Percentiles rank a stretch among this genome's conserved stretches.
Conservation (phyloP, 78 protist genomes). For the Neovahlkampfia damariscottae region DNA sequence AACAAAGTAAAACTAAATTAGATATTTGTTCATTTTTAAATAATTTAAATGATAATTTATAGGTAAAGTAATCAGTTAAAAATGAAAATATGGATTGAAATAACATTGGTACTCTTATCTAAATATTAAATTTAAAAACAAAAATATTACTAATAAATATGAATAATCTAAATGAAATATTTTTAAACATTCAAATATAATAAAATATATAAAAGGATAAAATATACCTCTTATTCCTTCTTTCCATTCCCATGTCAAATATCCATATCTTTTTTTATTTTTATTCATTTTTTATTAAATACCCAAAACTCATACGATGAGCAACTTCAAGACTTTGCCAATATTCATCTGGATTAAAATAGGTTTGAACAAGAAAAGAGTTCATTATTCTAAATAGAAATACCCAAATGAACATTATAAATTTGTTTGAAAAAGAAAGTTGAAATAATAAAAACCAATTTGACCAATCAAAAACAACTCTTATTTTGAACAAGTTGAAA, state of each 20-base stretch:
- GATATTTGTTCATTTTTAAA: not conserved
- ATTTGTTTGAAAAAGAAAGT: no score
- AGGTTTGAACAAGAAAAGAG: constrained; percentile 10
- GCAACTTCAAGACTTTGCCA: constrained; percentile 69
- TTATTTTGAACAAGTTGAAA: no score
- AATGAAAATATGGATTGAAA: constrained; percentile 3
- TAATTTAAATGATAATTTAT: not conserved
- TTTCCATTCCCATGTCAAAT: constrained; percentile 21
- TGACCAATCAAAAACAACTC: no score
- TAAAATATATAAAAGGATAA: not conserved
- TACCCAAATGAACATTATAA: no score
- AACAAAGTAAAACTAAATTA: not conserved
- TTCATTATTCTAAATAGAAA: not conserved
- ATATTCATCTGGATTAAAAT: constrained; percentile 59
- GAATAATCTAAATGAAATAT: not conserved
- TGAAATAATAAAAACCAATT: no score
- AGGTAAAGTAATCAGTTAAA: not conserved
- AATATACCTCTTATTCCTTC: not conserved
- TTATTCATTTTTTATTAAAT: no score
- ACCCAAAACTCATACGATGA: constrained; percentile 48
- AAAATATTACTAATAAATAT: not conserved
- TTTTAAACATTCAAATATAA: not conserved
- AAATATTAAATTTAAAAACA: no score
- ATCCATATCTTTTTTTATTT: no score
- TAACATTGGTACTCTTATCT: not conserved